A percentile compares a stretch with the other conserved stretches of the same genome.
These are phyloP conservation scores for Coemansia sp. DNA, from an alignment of 192 early-diverging fungal species.

Conservation along the genomic window DNA sequence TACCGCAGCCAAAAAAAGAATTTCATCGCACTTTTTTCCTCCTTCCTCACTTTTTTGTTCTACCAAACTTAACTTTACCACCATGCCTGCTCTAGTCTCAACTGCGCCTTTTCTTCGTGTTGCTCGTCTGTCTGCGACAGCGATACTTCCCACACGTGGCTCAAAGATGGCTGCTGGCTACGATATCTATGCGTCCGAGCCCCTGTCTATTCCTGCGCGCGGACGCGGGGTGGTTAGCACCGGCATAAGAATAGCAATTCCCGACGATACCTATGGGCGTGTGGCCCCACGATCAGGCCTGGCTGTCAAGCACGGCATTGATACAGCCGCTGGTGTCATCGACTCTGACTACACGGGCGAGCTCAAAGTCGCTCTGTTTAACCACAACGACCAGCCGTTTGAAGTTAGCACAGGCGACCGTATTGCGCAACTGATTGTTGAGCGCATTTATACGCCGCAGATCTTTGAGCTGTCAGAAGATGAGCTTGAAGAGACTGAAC, in stretches of 20 bases:
- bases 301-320: conserved; percentile 85
- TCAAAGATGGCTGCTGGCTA: conserved; percentile 84
- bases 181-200: conserved; percentile 79
- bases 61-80: background rate
- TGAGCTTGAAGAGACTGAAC: conserved; percentile 55
- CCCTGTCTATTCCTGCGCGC: conserved; percentile 67
- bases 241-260: conserved; percentile 82
- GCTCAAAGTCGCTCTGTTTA: conserved; percentile 84
- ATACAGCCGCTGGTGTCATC: conserved; percentile 87
- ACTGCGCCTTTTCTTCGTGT: conserved; percentile 33
- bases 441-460: conserved; percentile 75
- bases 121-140: conserved; percentile 46
- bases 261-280: conserved; percentile 87
- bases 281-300: conserved; percentile 92
- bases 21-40: conserved; percentile 1
- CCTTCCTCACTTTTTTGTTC: background rate
- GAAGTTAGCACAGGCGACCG: conserved; percentile 84
- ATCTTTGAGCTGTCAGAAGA: conserved; percentile 64
- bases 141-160: conserved; percentile 77
- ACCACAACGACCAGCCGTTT: conserved; percentile 72
- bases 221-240: conserved; percentile 77
- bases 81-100: background rate
- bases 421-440: conserved; percentile 93
- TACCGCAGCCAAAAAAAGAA: background rate
- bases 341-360: conserved; percentile 90